Conservation (phyloP, 768 basidiomycete species). For the Auricularia sp. region DNA sequence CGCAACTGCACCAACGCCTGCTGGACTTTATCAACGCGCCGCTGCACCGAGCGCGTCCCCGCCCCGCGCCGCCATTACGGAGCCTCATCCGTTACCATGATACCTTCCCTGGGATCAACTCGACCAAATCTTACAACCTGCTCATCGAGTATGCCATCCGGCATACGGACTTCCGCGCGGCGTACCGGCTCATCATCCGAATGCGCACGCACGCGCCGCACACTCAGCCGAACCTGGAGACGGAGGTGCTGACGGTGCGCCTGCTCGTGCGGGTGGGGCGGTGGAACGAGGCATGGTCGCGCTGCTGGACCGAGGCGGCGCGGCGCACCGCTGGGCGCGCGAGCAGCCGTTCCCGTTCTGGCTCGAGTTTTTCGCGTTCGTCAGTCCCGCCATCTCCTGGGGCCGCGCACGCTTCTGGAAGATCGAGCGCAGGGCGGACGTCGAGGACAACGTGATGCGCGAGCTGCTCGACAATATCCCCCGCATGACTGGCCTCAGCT, state of each 20-base stretch:
- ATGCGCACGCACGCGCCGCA: constrained; percentile 32
- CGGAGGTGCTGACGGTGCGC: constrained; percentile 46
- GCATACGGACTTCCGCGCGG: constrained; percentile 37
- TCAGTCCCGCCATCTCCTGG: constrained; percentile 11
- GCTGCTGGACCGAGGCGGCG: constrained; percentile 14
- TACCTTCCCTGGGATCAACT: constrained; percentile 22
- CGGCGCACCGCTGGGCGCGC: constrained; percentile 9
- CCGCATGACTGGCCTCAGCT: neutral
- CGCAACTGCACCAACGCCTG: constrained; percentile 25
- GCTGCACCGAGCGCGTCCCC: constrained; percentile 16
- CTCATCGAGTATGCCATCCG: constrained; percentile 41
- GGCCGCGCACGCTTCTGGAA: neutral
- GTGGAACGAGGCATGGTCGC: constrained; percentile 51
- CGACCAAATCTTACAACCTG: constrained; percentile 34
- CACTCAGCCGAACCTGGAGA: constrained; percentile 39
- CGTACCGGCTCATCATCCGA: constrained; percentile 31
- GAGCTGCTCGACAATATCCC: neutral
- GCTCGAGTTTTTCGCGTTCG: constrained; percentile 45
- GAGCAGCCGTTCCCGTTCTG: constrained; percentile 37
- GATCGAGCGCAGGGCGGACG: constrained; percentile 1
- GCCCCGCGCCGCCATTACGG: neutral
- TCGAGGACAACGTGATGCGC: constrained; percentile 8
- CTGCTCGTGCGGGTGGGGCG: constrained; percentile 43
- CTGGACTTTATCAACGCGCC: constrained; percentile 26
- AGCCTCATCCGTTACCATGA: constrained; percentile 9